Conservation (phyloP, 2,329 filamentous ascomycete genomes). For the Phyllosticta citriasiana region DNA sequence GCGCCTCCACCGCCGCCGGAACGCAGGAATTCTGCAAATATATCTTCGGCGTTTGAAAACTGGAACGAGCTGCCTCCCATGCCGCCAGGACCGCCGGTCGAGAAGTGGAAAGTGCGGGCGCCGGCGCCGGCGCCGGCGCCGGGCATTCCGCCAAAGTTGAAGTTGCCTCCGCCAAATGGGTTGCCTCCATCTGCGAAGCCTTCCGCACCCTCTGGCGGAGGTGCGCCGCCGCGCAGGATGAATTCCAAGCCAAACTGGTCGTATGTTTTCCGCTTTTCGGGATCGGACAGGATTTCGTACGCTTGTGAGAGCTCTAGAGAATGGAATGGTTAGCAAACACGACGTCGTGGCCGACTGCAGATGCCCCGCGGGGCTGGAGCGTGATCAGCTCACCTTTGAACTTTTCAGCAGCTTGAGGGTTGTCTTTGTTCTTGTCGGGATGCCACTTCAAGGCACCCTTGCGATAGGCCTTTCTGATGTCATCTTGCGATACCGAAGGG, state of each 20-base stretch:
- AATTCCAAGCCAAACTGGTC: constrained; percentile 93
- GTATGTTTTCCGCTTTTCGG: constrained; percentile 92
- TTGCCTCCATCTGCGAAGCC: constrained; percentile 25
- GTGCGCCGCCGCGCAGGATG: constrained; percentile 68
- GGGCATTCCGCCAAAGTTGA: constrained; percentile 46
- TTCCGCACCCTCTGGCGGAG: constrained; percentile 50
- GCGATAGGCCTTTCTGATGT: constrained; percentile 93
- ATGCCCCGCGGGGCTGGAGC: background rate
- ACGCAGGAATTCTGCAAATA: constrained; percentile 78
- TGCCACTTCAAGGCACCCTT: constrained; percentile 88
- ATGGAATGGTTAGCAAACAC: constrained; percentile 9
- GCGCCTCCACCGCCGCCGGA: constrained; percentile 36
- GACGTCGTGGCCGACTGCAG: background rate
- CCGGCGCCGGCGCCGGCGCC: constrained; percentile 41
- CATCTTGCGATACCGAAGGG: constrained; percentile 73
- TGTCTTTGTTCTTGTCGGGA: constrained; percentile 96
- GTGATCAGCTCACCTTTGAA: constrained; percentile 59
- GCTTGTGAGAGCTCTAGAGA: constrained; percentile 76
- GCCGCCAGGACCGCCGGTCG: constrained; percentile 40
- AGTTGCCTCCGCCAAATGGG: constrained; percentile 36
- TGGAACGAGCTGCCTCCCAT: constrained; percentile 57
- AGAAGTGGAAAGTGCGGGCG: constrained; percentile 55
- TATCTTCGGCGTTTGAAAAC: constrained; percentile 74
- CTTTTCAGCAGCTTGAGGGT: constrained; percentile 74
- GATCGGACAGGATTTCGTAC: constrained; percentile 95